phyloP scores from a whole-genome alignment of 768 basidiomycete genomes.

The Suillus fuscotomentosus region DNA sequence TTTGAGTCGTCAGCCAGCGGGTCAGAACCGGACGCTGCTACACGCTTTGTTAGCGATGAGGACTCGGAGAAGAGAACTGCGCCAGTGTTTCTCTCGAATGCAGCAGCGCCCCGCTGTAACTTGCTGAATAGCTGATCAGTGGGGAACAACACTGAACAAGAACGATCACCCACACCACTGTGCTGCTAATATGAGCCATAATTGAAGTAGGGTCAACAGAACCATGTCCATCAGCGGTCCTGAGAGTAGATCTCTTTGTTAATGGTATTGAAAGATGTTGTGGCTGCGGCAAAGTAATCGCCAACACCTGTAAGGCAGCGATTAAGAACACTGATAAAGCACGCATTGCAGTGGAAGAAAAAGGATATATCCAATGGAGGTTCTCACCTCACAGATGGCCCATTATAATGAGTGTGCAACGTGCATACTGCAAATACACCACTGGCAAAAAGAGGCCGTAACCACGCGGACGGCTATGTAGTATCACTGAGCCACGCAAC shows the following conservation, averaged over 20 bases:
- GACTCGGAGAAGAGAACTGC: not conserved
- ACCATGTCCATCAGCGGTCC: constrained; percentile 8
- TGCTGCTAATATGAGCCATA: constrained; percentile 15
- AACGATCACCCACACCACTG: constrained; percentile 6
- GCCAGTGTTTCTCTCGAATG: constrained; percentile 9
- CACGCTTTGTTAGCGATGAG: not conserved
- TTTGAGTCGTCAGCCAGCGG: constrained; percentile 16
- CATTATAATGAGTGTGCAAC: not conserved
- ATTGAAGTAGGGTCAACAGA: constrained; percentile 14
- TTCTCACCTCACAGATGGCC: not conserved
- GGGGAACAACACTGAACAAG: not conserved
- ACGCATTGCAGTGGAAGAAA: constrained; percentile 9
- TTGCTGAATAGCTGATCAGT: constrained; percentile 17
- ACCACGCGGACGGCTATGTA: not conserved
- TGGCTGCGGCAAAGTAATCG: constrained; percentile 15
- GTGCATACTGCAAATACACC: not conserved
- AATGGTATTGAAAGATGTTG: constrained; percentile 17
- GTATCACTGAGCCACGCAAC: not conserved
- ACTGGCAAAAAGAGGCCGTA: not conserved
- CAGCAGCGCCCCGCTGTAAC: constrained; percentile 13
- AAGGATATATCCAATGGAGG: not conserved
- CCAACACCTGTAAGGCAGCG: constrained; percentile 15
- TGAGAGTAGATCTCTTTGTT: constrained; percentile 13
- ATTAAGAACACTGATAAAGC: constrained; percentile 7
- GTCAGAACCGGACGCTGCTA: not conserved